phyloP scores from a whole-genome alignment of 2,329 filamentous ascomycete species.

The Nemania abortiva region DNA sequence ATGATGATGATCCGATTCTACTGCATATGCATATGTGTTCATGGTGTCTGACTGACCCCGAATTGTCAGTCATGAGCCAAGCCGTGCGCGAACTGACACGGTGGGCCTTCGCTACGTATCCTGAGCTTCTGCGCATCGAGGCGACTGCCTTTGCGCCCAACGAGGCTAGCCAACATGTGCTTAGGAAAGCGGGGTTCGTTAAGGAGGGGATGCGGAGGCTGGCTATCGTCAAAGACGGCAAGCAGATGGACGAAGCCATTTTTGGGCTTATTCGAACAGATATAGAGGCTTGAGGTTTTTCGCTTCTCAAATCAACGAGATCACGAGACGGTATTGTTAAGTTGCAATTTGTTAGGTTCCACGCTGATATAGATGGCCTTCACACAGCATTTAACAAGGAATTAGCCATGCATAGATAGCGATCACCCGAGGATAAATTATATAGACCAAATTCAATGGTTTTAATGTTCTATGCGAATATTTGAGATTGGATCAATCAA shows the following conservation, averaged over 20 bases:
- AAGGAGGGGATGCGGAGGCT: constrained; percentile 59
- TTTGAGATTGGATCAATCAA: too few relatives aligned
- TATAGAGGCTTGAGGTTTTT: constrained; percentile 28
- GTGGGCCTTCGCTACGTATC: constrained; percentile 60
- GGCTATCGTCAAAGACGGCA: constrained; percentile 58
- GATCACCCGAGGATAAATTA: not conserved
- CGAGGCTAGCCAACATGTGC: constrained; percentile 56
- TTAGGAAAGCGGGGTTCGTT: constrained; percentile 58
- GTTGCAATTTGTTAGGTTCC: not conserved
- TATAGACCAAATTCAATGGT: not conserved
- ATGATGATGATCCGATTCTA: not conserved
- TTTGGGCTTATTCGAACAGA: constrained; percentile 58
- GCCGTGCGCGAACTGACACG: constrained; percentile 54
- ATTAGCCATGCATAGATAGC: not conserved
- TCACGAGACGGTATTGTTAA: not conserved
- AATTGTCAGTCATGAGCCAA: constrained; percentile 29
- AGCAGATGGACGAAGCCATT: constrained; percentile 53
- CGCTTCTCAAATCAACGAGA: not conserved
- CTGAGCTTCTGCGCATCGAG: constrained; percentile 58
- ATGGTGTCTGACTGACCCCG: constrained; percentile 19
- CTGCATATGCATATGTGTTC: too few relatives aligned
- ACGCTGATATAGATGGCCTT: not conserved
- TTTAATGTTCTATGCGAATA: not conserved
- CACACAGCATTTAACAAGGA: not conserved
- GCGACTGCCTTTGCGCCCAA: constrained; percentile 56